Conservation (phyloP, 2,329 filamentous ascomycete species). For the Diplocarpon rosae region DNA sequence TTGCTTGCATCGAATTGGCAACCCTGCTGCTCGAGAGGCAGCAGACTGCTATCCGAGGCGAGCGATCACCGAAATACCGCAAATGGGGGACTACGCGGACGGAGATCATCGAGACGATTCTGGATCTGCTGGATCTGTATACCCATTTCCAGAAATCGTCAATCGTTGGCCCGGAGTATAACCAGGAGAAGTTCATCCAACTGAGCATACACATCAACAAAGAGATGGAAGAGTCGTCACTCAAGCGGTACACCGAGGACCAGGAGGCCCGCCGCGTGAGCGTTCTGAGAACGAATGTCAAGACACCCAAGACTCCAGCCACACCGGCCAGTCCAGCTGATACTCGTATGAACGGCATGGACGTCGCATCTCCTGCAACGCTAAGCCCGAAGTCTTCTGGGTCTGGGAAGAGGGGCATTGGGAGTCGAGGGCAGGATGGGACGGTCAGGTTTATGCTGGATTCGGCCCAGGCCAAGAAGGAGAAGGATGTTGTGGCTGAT, state of each 20-base stretch:
- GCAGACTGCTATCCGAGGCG: slow-evolving; percentile 36
- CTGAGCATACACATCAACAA: slow-evolving; percentile 81
- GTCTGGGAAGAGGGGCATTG: slow-evolving; percentile 19
- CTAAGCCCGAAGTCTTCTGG: slow-evolving; percentile 25
- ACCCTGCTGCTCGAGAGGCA: slow-evolving; percentile 52
- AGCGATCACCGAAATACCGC: slow-evolving; percentile 37
- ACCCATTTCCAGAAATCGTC: slow-evolving; percentile 71
- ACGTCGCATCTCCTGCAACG: slow-evolving; percentile 22
- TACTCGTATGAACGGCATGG: slow-evolving; percentile 23
- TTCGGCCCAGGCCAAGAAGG: slow-evolving; percentile 58
- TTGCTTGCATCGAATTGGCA: slow-evolving; percentile 73
- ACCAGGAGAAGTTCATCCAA: slow-evolving; percentile 69
- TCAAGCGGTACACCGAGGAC: slow-evolving; percentile 53
- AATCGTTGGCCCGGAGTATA: slow-evolving; percentile 59
- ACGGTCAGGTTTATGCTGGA: slow-evolving; percentile 89
- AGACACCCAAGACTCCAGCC: slow-evolving; percentile 27
- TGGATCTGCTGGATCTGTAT: slow-evolving; percentile 87
- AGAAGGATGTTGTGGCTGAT: slow-evolving; percentile 54
- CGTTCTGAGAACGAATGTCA: slow-evolving; percentile 26
- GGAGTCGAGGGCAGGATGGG: slow-evolving; percentile 42
- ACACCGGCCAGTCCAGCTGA: slow-evolving; percentile 27
- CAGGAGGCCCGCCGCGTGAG: slow-evolving; percentile 32
- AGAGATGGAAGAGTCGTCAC: slow-evolving; percentile 53
- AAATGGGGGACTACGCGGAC: slow-evolving; percentile 37
- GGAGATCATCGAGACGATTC: slow-evolving; percentile 61